Evolutionary conservation across 805 yeast genomes (phyloP), one percentile per base, ranked within the genome.

Genomic region (Cyberlindnera americana): DNA sequence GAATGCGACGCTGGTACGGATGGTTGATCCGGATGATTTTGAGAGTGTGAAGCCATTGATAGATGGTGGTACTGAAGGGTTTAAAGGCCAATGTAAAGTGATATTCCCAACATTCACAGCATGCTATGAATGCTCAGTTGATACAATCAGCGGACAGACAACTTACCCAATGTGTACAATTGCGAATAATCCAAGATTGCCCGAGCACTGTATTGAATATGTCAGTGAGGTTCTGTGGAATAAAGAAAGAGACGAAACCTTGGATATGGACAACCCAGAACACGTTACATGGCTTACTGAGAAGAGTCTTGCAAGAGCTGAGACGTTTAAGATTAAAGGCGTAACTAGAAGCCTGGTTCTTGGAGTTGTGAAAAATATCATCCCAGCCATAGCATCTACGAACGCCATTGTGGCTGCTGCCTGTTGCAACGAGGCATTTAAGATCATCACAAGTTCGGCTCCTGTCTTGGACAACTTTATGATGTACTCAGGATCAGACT

Each of bases 21-120:
- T 90, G 47, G 88, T 85, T 4, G 78, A 73, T 34, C 65, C 59
- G 0, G 70, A 75, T 2, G 65, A 67, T 35, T 72, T 72, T 12
- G 69, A 66, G 12, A 60, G 68, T 2, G 59, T 77, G 15, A 77
- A 78, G 32, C 88, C 89, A 0, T 60, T 91, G 56, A 78, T 93
- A 13, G 99, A 91, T 58, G 97, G 97, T 4, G 99, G 97, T 3
- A 84, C 96, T 0, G 98, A 91, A 57, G 97, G 97, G 0, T 83
- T 91, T 55, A 75, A 84, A 48, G 99, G 99, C 3, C 96, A 91
- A 54, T 75, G 89, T 12, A 79, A 95, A 53, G 83, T 88, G 12
- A 88, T 91, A 27, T 62, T 89, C 14, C 98, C 99, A 1, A 78
- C 87, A 0, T 61, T 88, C 22, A 78, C 91, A 0, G 83, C 96